Conservation (phyloP, 768 basidiomycete genomes). For the Gelatoporia subvermispora region DNA sequence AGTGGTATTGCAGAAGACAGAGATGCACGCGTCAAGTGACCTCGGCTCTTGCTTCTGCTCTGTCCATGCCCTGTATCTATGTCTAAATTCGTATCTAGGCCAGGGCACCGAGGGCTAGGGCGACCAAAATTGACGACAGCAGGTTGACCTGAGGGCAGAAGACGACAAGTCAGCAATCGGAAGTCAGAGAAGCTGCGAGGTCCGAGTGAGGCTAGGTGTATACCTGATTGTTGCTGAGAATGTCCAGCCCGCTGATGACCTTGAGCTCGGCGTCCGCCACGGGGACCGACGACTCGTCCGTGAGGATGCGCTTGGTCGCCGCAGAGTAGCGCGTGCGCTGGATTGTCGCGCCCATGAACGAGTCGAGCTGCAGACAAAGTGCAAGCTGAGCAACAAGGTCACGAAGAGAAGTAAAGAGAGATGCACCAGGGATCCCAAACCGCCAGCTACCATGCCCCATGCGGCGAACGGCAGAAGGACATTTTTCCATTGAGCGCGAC, state of each 20-base stretch:
- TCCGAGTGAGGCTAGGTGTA: conserved; percentile 12
- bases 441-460: conserved; percentile 65
- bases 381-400: background rate
- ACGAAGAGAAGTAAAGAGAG: background rate
- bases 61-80: too few relatives aligned
- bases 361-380: conserved; percentile 57
- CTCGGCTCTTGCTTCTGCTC: too few relatives aligned
- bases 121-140: conserved; percentile 37
- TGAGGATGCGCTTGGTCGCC: conserved; percentile 56
- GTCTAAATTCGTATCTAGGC: conserved; percentile 17
- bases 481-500: conserved; percentile 35
- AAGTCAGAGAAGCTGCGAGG: background rate
- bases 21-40: too few relatives aligned
- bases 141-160: conserved; percentile 41
- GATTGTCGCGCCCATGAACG: conserved; percentile 80
- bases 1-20: too few relatives aligned
- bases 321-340: conserved; percentile 75
- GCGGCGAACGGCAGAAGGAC: conserved; percentile 40
- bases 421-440: conserved; percentile 76
- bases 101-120: conserved; percentile 29
- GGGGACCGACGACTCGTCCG: conserved; percentile 39
- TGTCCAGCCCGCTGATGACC: conserved; percentile 54
- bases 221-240: conserved; percentile 86
- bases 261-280: conserved; percentile 41
- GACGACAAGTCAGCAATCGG: conserved; percentile 5